These are phyloP conservation scores for Porodaedalea pini DNA, from an alignment of 1,284 basidiomycete species.

Conservation along the genomic window DNA sequence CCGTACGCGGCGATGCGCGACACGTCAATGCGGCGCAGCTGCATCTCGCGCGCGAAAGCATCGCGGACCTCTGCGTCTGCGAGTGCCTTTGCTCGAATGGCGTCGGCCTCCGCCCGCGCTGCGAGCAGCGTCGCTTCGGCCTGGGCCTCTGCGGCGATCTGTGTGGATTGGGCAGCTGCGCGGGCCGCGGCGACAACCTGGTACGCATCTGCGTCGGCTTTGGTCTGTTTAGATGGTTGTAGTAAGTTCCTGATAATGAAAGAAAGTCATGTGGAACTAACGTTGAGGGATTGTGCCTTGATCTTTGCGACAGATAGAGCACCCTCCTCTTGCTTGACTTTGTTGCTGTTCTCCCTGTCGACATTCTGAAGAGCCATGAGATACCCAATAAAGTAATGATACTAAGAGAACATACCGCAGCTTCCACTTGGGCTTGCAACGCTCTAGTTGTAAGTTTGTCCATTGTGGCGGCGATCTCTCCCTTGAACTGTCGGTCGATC, in stretches of 20 bases:
- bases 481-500: conserved; percentile 81
- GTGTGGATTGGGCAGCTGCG: conserved; percentile 64
- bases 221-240: conserved; percentile 38
- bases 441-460: conserved; percentile 78
- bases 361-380: conserved; percentile 53
- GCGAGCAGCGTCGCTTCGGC: conserved; percentile 68
- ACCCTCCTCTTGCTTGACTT: conserved; percentile 79
- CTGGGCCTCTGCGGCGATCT: conserved; percentile 69
- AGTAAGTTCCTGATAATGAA: not conserved
- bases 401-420: conserved; percentile 50
- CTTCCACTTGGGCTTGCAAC: conserved; percentile 78
- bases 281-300: conserved; percentile 64
- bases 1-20: conserved; percentile 62
- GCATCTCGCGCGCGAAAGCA: conserved; percentile 72
- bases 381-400: not conserved
- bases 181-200: conserved; percentile 67
- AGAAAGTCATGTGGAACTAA: conserved; percentile 25
- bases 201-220: conserved; percentile 73
- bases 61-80: conserved; percentile 61
- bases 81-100: conserved; percentile 56
- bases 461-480: conserved; percentile 76
- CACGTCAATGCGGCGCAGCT: conserved; percentile 62
- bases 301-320: conserved; percentile 70
- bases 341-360: conserved; percentile 80
- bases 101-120: conserved; percentile 71